Conservation (phyloP, 805 yeast species). For the Metschnikowia orientalis region DNA sequence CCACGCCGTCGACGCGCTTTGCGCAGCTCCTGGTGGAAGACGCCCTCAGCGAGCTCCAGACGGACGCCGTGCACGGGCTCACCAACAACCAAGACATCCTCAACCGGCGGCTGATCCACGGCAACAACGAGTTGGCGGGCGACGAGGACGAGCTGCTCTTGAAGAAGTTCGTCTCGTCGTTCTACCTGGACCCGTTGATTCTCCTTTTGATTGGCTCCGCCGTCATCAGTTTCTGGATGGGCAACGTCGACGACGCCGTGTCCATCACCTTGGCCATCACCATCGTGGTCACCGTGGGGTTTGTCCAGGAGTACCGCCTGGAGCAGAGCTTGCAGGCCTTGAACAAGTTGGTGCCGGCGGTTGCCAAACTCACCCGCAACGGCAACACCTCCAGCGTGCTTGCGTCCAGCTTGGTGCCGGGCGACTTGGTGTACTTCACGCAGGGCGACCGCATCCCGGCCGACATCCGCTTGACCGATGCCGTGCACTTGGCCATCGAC, state of each 20-base stretch:
- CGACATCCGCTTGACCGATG: slow-evolving; percentile 74
- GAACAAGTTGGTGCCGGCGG: slow-evolving; percentile 93
- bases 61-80: slow-evolving; percentile 61
- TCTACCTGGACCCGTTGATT: slow-evolving; percentile 88
- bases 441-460: slow-evolving; percentile 98
- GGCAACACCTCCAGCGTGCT: slow-evolving; percentile 75
- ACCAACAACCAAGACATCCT: slow-evolving; percentile 64
- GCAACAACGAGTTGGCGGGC: slow-evolving; percentile 68
- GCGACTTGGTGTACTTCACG: slow-evolving; percentile 83
- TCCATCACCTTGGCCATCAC: slow-evolving; percentile 87
- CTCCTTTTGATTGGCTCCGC: slow-evolving; percentile 88
- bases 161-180: slow-evolving; percentile 72
- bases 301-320: slow-evolving; percentile 93
- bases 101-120: slow-evolving; percentile 69
- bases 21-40: slow-evolving; percentile 63
- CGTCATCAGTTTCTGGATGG: slow-evolving; percentile 79
- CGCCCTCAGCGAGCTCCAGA: slow-evolving; percentile 55
- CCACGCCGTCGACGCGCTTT: slow-evolving; percentile 60
- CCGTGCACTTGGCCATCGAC: slow-evolving; percentile 80
- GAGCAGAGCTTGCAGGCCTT: slow-evolving; percentile 93
- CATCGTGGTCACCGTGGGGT: slow-evolving; percentile 94
- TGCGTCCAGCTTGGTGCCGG: slow-evolving; percentile 89
- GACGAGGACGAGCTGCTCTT: slow-evolving; percentile 76
- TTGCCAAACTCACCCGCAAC: slow-evolving; percentile 83
- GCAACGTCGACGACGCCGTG: slow-evolving; percentile 95